Evolutionary conservation across 257 asterid genomes (phyloP).

Genomic region (Solanum sejunctum): DNA sequence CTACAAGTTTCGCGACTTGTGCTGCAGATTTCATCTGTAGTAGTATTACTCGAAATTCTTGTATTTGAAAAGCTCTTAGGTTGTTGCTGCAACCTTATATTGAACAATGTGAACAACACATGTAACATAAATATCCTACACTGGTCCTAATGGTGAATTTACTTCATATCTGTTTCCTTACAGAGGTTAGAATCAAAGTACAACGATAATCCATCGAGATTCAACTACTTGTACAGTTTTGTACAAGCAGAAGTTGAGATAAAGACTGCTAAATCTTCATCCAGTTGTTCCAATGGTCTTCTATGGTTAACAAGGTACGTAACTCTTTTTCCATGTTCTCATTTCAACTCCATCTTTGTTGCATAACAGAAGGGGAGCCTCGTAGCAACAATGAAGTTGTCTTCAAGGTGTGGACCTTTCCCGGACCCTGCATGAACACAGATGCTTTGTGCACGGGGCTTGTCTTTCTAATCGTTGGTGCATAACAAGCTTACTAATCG

Average conservation of each 20-base stretch:
- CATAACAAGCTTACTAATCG: not conserved
- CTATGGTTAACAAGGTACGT: conserved; percentile 82
- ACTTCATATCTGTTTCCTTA: not conserved
- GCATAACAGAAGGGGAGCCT: not conserved
- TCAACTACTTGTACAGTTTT: conserved; percentile 63
- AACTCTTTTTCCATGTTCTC: not conserved
- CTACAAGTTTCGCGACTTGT: not conserved
- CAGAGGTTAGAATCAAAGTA: conserved; percentile 77
- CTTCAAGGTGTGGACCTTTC: not conserved
- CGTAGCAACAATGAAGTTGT: not conserved
- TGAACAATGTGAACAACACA: not conserved
- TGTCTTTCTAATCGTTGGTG: not conserved
- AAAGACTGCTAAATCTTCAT: conserved; percentile 58
- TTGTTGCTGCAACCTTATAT: not conserved
- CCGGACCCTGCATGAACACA: not conserved
- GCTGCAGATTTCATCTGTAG: not conserved
- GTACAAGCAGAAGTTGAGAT: conserved; percentile 89
- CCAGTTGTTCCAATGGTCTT: conserved; percentile 73
- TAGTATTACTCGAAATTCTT: not conserved
- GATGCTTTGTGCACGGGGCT: not conserved
- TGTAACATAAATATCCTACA: not conserved
- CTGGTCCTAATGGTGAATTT: not conserved
- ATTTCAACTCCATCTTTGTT: not conserved
- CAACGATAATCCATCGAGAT: conserved; percentile 49
- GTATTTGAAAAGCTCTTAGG: not conserved